Percentiles rank a stretch among this genome's conserved stretches.
Conservation (phyloP, 139 green algal genomes). For the Helicosporidium sp. region DNA sequence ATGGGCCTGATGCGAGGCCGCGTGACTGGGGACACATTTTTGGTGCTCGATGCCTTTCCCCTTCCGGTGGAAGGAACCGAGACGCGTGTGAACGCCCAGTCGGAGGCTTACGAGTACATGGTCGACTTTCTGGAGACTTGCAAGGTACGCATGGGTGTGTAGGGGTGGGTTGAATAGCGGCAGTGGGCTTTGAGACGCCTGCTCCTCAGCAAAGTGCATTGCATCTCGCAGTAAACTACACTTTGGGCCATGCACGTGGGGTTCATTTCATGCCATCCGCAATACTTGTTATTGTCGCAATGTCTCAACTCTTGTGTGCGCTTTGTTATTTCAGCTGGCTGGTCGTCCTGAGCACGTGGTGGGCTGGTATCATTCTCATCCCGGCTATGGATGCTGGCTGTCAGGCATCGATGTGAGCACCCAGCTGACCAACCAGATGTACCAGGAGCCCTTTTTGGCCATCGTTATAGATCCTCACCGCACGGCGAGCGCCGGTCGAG, state of each 20-base stretch:
- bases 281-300: neutral
- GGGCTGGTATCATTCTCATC: conserved; percentile 97
- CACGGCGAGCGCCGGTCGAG: conserved; percentile 85
- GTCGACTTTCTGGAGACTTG: conserved; percentile 60
- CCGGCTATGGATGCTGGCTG: conserved; percentile 97
- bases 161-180: neutral
- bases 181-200: no score
- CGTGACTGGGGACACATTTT: conserved; percentile 60
- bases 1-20: conserved; percentile 96
- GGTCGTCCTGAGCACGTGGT: conserved; percentile 79
- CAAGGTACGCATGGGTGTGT: conserved; percentile 11
- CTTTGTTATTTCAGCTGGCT: no score
- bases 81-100: conserved; percentile 80
- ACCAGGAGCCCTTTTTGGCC: conserved; percentile 85
- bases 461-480: conserved; percentile 91
- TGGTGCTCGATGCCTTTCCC: conserved; percentile 86
- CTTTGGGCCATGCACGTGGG: no score
- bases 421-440: conserved; percentile 75
- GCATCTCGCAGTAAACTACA: no score
- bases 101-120: conserved; percentile 89
- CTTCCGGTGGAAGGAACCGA: conserved; percentile 96
- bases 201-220: no score
- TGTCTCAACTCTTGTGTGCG: neutral
- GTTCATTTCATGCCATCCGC: no score
- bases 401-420: conserved; percentile 75